Base-by-base conservation (phyloP, 306 rosid genomes). In the Cucumis sativus region DNA sequence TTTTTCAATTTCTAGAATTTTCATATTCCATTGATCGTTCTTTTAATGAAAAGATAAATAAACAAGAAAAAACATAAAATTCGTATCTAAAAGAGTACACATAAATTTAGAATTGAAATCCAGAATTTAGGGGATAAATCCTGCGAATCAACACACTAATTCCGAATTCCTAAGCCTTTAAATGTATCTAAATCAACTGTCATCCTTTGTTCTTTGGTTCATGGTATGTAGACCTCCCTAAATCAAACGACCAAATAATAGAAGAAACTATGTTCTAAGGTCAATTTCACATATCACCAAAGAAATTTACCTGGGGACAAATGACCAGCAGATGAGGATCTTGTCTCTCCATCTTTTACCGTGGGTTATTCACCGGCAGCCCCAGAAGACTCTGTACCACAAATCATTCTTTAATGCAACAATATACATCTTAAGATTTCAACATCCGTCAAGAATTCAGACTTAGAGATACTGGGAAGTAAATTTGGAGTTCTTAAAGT, bases 231-330 rank as follows among this genome's bases (percentile, higher is more conserved):
- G 39, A 60, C 6, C 30, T 60, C 43, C 68, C 68, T 30, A 28
- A 62, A 62, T 6, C 25, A 64, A 64, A 64, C 23, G 3, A 15
- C 23, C 21, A 37, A 33, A 35, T 64, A 64, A 64, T 64, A 35
- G 74, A 40, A 67, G 33, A 67, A 67, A 18, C 52, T 11, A 18
- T 67, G 21, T 40, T 39, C 74, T n/a, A 67, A 1, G 20, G 33
- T 68, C 74, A 68, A 14, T 66, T n/a, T 41, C 74, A 68, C 74
- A 68, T 10, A 68, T 41, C 18, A 41, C 54, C 74, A 68, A 40
- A 68, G 18, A 68, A 68, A 40, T 68, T 68, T 68, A 68, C 74
- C 74, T 68, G 30, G 33, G 33, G 56, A 68, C 74, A 68, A 11
- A 20, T 41, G 56, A 40, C n/a, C 74, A 68, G 74, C 51, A 43